A percentile compares a stretch with the other conserved stretches of the same genome.
These are phyloP conservation scores for Filobasidium floriforme DNA, from an alignment of 768 basidiomycete species.

Conservation along the genomic window DNA sequence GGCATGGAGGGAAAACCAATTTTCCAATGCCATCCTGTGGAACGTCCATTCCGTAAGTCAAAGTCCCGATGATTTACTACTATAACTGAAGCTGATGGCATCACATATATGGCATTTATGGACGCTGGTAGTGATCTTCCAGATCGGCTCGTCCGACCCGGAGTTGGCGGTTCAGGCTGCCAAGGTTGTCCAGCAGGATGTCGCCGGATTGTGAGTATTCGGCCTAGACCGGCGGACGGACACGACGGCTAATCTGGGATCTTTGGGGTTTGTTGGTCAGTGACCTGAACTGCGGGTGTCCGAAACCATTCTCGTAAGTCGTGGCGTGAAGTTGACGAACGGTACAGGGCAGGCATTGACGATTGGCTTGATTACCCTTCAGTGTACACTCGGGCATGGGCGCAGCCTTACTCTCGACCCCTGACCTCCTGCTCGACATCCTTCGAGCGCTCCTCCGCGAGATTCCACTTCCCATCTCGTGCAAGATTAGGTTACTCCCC, in stretches of 20 bases:
- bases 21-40: slow-evolving; percentile 86
- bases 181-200: slow-evolving; percentile 71
- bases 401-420: slow-evolving; percentile 83
- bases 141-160: slow-evolving; percentile 85
- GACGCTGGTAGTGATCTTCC: slow-evolving; percentile 62
- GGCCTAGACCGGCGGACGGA: not conserved
- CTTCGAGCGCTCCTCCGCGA: slow-evolving; percentile 65
- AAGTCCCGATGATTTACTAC: too few relatives aligned
- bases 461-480: slow-evolving; percentile 79
- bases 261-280: slow-evolving; percentile 20
- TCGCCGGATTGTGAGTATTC: slow-evolving; percentile 55
- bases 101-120: too few relatives aligned
- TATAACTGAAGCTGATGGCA: too few relatives aligned
- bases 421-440: slow-evolving; percentile 83
- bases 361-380: too few relatives aligned
- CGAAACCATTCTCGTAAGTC: slow-evolving; percentile 73
- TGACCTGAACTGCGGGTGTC: slow-evolving; percentile 96
- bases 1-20: slow-evolving; percentile 62
- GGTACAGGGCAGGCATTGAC: too few relatives aligned
- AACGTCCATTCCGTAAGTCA: slow-evolving; percentile 66
- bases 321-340: not conserved
- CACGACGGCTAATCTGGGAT: not conserved
- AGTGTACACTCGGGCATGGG: slow-evolving; percentile 71
- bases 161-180: slow-evolving; percentile 88
- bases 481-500: slow-evolving; percentile 84